Evolutionary conservation across 2,329 filamentous ascomycete genomes (phyloP), one percentile per base, ranked within the genome.

Genomic region (Aspergillus brasiliensis): DNA sequence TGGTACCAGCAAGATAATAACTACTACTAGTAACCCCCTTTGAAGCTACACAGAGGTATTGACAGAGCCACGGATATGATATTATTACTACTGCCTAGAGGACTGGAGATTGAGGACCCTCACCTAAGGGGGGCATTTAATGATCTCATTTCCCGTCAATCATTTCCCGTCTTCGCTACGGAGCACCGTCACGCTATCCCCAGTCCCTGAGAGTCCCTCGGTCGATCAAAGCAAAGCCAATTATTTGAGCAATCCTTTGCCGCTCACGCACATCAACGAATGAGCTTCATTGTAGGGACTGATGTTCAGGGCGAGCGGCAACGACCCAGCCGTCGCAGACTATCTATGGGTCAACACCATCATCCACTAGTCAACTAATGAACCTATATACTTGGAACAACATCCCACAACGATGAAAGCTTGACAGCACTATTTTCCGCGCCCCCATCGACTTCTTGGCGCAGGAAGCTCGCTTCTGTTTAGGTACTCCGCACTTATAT

Each of bases 91-190:
- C 46, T 49, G 15, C 46, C n/a, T 28, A 48, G 25, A 40, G 51
- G 13, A 19, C 8, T 27, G 23, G 51, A 37, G 11, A 34, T 34
- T 34, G 31, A 44, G 37, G 51, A 54, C 21, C 38, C 51, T 42
- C 38, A 25, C n/a, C 23, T 44, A 25, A 17, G 38, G 37, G 51
- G 51, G 37, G 21, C 23, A n/a, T 42, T 27, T 37, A 19, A 31
- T 54, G 23, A 25, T 55, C 52, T 55, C 42, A 44, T 55, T 31
- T 46, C 38, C 52, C n/a, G 38, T 55, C 52, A 55, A 46, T 46
- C 52, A 46, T 44, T 31, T 55, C 38, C 38, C 38, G 15, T 11
- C 23, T 31, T 54, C 40, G 38, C 38, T 46, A 34, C 28, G 37
- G 34, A 44, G 34, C 23, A 21, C 38, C 25, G n/a, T 10, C n/a